Evolutionary conservation across 495 filamentous ascomycete species (phyloP).

Genomic region (Bathelium albidoporum): DNA sequence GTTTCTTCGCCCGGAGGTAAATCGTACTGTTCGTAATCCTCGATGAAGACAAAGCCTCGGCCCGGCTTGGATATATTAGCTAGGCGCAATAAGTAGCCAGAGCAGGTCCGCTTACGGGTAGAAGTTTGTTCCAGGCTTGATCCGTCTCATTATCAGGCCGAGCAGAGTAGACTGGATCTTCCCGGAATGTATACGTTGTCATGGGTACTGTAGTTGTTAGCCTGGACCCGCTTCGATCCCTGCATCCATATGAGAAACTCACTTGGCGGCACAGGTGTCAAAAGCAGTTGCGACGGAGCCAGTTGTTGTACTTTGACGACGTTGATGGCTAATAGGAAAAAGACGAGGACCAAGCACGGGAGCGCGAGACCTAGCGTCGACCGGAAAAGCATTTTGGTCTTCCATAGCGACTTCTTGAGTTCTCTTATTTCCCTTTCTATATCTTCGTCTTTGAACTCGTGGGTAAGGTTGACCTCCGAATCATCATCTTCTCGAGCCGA

Average conservation of each 20-base stretch:
- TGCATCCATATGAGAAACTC: background rate
- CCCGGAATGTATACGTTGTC: background rate
- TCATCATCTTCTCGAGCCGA: background rate
- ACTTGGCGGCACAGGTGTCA: background rate
- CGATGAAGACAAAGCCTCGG: slow-evolving; percentile 13
- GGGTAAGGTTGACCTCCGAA: background rate
- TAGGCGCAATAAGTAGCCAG: background rate
- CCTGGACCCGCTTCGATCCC: background rate
- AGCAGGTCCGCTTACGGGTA: background rate
- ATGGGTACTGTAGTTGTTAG: background rate
- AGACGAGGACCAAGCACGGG: background rate
- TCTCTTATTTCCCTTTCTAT: background rate
- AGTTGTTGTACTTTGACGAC: background rate
- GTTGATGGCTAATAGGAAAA: slow-evolving; percentile 1
- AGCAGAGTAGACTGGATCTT: background rate
- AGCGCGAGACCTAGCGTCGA: background rate
- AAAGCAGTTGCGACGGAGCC: background rate
- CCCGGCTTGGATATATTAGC: slow-evolving; percentile 3
- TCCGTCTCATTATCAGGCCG: background rate
- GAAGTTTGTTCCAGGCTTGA: background rate
- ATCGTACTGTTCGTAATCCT: slow-evolving; percentile 10
- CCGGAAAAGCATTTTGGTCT: background rate
- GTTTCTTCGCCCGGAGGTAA: slow-evolving; percentile 11
- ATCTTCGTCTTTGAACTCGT: slow-evolving; percentile 4
- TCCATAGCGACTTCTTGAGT: background rate